Conservation (phyloP, 495 filamentous ascomycete genomes). For the Aspergillus leporis region DNA sequence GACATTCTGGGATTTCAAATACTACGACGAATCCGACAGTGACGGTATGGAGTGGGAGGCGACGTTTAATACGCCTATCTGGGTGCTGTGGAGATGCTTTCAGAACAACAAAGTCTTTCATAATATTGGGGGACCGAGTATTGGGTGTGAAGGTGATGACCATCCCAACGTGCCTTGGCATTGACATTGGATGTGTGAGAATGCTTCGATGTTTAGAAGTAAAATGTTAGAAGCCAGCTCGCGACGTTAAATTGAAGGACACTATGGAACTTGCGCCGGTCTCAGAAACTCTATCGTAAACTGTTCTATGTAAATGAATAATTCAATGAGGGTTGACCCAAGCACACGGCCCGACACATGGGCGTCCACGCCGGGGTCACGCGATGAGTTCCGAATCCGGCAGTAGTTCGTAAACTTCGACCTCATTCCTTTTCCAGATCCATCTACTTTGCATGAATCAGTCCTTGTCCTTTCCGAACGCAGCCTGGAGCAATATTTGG, state of each 20-base stretch:
- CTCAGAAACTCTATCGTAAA: no score
- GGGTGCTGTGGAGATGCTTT: constrained; percentile 13
- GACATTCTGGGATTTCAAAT: constrained; percentile 20
- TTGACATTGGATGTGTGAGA: no score
- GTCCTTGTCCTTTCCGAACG: not conserved
- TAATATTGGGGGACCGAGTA: not conserved
- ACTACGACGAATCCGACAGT: constrained; percentile 16
- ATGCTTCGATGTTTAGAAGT: no score
- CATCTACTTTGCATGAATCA: not conserved
- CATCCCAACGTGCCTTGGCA: no score
- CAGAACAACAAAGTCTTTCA: constrained; percentile 21
- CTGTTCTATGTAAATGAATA: no score
- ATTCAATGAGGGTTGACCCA: no score
- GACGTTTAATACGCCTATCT: constrained; percentile 16
- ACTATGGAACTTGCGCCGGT: no score
- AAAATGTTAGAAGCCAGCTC: no score
- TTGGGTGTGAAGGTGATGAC: constrained; percentile 4
- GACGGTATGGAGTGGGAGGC: constrained; percentile 21
- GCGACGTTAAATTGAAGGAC: no score
- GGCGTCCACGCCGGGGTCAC: not conserved
- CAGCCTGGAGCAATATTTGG: not conserved
- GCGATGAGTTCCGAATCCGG: not conserved
- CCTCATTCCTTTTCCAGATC: not conserved
- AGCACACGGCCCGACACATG: not conserved
- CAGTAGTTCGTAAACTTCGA: not conserved